Evolutionary conservation across 2,329 filamentous ascomycete genomes (phyloP).

Genomic region (Exophiala calicioides): DNA sequence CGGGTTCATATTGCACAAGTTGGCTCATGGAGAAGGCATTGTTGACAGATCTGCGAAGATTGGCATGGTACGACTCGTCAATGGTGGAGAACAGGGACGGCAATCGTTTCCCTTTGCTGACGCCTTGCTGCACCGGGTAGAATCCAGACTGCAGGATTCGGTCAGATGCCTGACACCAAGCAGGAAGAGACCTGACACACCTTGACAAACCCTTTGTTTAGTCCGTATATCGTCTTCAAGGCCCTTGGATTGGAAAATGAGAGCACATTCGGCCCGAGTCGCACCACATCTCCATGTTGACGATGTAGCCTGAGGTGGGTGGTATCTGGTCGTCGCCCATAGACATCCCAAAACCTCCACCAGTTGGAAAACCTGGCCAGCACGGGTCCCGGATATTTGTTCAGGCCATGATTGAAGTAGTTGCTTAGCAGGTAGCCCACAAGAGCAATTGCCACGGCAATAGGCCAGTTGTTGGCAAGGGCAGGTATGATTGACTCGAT

Average conservation of each 20-base stretch:
- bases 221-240: slow-evolving; percentile 73
- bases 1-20: slow-evolving; percentile 57
- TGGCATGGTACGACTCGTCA: slow-evolving; percentile 71
- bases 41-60: slow-evolving; percentile 74
- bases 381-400: slow-evolving; percentile 67
- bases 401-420: slow-evolving; percentile 32
- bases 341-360: slow-evolving; percentile 74
- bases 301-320: slow-evolving; percentile 69
- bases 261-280: slow-evolving; percentile 71
- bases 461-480: slow-evolving; percentile 25
- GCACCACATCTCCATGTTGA: slow-evolving; percentile 71
- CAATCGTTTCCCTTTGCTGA: slow-evolving; percentile 66
- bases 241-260: slow-evolving; percentile 74
- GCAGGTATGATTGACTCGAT: slow-evolving; percentile 26
- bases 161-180: slow-evolving; percentile 4
- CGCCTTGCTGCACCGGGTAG: slow-evolving; percentile 75
- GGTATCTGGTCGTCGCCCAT: slow-evolving; percentile 62
- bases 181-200: slow-evolving; percentile 44
- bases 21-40: slow-evolving; percentile 58
- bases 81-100: slow-evolving; percentile 75
- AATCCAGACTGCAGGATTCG: slow-evolving; percentile 64
- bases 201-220: slow-evolving; percentile 80
- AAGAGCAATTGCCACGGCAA: slow-evolving; percentile 18
- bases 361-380: slow-evolving; percentile 69
- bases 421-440: slow-evolving; percentile 26